phyloP scores from a whole-genome alignment of 2,329 filamentous ascomycete genomes.

The Lachnellula arida region DNA sequence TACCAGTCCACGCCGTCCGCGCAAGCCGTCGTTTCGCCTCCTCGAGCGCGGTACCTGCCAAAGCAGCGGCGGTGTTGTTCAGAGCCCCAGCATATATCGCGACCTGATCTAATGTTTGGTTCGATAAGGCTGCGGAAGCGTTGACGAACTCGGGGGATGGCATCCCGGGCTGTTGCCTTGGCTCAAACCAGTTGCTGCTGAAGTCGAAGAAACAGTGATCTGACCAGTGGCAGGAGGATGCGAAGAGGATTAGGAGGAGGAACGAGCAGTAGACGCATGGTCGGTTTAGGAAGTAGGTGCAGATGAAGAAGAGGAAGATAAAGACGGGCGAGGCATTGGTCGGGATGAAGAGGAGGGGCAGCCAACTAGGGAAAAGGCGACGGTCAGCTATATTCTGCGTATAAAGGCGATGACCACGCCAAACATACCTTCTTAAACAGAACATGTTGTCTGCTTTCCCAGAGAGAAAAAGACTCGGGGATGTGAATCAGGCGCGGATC shows the following conservation, averaged over 20 bases:
- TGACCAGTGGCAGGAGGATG: conserved; percentile 86
- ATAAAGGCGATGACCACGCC: background rate
- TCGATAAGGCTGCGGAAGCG: conserved; percentile 19
- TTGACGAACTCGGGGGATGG: conserved; percentile 23
- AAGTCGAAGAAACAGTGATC: conserved; percentile 93
- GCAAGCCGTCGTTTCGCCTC: conserved; percentile 47
- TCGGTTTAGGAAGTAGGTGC: conserved; percentile 93
- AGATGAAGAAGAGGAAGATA: conserved; percentile 83
- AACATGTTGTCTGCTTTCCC: conserved; percentile 45
- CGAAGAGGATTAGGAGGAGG: conserved; percentile 89
- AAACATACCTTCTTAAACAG: conserved; percentile 53
- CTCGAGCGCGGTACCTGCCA: conserved; percentile 64
- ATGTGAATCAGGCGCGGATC: conserved; percentile 17
- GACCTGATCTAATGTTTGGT: conserved; percentile 33
- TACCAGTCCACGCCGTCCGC: conserved; percentile 64
- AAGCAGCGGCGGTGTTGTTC: conserved; percentile 64
- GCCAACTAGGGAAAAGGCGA: conserved; percentile 54
- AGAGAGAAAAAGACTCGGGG: background rate
- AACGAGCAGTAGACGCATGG: conserved; percentile 98
- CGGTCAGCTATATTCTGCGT: conserved; percentile 13
- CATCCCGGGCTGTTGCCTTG: conserved; percentile 43
- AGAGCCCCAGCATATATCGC: conserved; percentile 39
- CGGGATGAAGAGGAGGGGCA: conserved; percentile 82
- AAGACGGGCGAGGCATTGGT: conserved; percentile 81
- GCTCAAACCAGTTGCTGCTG: conserved; percentile 84